Base-by-base conservation (phyloP, 2,329 filamentous ascomycete genomes). In the Cladosporium sp. region DNA sequence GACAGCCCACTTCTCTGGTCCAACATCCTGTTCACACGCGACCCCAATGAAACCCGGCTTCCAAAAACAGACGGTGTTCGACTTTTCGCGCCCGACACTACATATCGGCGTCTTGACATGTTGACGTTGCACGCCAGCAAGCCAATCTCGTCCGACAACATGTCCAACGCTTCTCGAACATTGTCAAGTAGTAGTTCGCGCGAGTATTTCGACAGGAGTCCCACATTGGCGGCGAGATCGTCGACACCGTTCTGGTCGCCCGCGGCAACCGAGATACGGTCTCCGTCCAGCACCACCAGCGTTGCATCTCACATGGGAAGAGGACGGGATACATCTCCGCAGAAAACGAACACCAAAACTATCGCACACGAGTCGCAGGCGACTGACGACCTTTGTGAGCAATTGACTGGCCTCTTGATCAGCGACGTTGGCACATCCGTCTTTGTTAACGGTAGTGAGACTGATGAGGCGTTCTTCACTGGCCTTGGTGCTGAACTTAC, bases 1-100 rank as follows among this genome's bases (percentile, higher is more conserved):
- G 92, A 96, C 44, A 92, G 91, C 0, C 93, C 94, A 0, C 92
- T 96, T 0, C 81, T 98, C 2, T 97, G 93, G 93, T 93, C 93
- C 0, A 97, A 93, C 74, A 91, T 96, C 66, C 83, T 99, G 0
- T 98, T 92, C 75, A 87, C 89, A 66, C 86, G 91, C 26, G 89
- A 90, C 41, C 21, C 54, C 11, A 64, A 57, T 4, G 51, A 57
- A 2, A 30, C 41, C 5, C 36, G 24, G 15, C 38, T 12, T 32
- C 15, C 38, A 26, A 36, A n/a, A 3, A 51, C 15, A 14, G 30
- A 44, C 7, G 38, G 51, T 7, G 30, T 26, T 14, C 34, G 61
- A n/a, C 36, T 57, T 6, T 55, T 55, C 26, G 36, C 51, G 4
- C 36, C 51, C 28, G 61, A 64, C 3, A 26, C 24, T 3, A 30